phyloP scores from a whole-genome alignment of 352 stramenopile species.

The Saprolegnia diclina region DNA sequence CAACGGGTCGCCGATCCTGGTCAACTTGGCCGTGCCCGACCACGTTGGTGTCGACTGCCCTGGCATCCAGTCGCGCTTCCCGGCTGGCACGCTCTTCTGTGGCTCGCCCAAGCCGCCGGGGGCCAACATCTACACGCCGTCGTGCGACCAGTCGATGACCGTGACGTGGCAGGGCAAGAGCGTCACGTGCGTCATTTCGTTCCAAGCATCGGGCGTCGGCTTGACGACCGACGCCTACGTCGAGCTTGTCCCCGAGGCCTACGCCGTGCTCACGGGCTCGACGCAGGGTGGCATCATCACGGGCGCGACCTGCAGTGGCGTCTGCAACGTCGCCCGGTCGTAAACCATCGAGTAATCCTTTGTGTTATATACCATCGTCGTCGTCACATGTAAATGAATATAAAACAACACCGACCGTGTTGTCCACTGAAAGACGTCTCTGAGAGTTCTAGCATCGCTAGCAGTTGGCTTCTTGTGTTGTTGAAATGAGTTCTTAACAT shows the following conservation, averaged over 20 bases:
- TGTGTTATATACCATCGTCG: no score
- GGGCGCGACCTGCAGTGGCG: background rate
- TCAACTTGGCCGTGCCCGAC: background rate
- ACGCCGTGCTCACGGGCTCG: background rate
- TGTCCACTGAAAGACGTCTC: no score
- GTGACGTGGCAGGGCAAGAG: background rate
- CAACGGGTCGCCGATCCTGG: background rate
- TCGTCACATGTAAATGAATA: no score
- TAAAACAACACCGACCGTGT: no score
- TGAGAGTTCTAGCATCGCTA: no score
- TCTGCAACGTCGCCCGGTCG: slow-evolving; percentile 4
- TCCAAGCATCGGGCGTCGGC: slow-evolving; percentile 8
- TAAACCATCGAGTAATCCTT: background rate
- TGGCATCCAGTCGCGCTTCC: background rate
- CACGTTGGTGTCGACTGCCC: slow-evolving; percentile 8
- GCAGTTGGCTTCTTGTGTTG: no score
- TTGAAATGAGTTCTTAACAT: no score
- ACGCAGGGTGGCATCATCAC: background rate
- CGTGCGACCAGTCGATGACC: background rate
- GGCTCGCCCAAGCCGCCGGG: slow-evolving; percentile 8
- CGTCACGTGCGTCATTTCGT: slow-evolving; percentile 7
- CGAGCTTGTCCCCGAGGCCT: background rate
- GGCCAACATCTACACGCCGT: background rate
- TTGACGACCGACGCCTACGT: slow-evolving; percentile 1
- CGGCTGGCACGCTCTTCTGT: background rate